These are phyloP conservation scores for Spiraea crenata DNA, from an alignment of 331 rosid species.

Conservation along the genomic window DNA sequence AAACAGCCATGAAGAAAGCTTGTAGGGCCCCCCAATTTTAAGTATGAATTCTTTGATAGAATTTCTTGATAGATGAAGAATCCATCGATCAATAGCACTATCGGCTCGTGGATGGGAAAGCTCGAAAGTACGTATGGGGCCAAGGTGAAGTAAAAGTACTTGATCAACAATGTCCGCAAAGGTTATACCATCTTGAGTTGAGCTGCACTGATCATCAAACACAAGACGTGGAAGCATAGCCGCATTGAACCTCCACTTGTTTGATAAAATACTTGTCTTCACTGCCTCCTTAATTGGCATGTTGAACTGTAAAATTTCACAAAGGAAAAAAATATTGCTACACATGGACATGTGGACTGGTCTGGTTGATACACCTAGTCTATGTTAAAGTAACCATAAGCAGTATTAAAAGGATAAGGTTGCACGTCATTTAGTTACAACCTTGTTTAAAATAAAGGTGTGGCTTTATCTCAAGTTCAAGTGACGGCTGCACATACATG, in stretches of 20 bases:
- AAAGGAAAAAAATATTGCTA: too few species aligned
- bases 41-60: conserved; percentile 44
- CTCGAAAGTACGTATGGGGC: conserved; percentile 43
- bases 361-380: too few species aligned
- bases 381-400: too few species aligned
- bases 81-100: conserved; percentile 46
- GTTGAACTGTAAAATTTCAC: too few species aligned
- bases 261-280: conserved; percentile 50
- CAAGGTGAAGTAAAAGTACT: conserved; percentile 55
- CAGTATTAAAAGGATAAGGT: too few species aligned
- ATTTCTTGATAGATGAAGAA: conserved; percentile 42
- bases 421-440: too few species aligned
- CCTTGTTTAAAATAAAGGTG: too few species aligned
- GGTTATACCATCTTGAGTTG: conserved; percentile 26
- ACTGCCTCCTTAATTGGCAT: conserved; percentile 50
- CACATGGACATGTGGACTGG: too few species aligned
- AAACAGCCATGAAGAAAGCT: conserved; percentile 45
- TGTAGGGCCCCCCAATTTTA: conserved; percentile 35
- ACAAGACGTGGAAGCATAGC: conserved; percentile 42
- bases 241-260: conserved; percentile 62
- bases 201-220: conserved; percentile 34
- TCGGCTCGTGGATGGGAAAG: conserved; percentile 39
- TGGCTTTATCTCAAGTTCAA: too few species aligned
- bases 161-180: conserved; percentile 44
- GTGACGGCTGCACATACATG: too few species aligned